phyloP scores from a whole-genome alignment of 495 filamentous ascomycete genomes.

The Aeminium ludgeri region DNA sequence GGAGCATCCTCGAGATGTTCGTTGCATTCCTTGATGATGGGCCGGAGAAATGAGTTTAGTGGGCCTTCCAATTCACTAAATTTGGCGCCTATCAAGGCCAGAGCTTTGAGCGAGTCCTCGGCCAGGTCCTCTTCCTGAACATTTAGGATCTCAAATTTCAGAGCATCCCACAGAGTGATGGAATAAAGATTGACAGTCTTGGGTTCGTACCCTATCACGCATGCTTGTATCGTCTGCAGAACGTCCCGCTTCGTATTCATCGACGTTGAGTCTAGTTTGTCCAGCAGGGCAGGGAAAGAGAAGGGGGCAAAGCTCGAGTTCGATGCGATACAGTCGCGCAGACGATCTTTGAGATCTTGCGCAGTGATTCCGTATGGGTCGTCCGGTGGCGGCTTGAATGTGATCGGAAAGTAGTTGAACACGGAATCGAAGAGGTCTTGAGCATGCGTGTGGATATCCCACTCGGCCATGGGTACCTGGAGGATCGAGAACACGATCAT shows the following conservation, averaged over 20 bases:
- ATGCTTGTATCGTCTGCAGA: constrained; percentile 46
- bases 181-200: constrained; percentile 51
- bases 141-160: constrained; percentile 65
- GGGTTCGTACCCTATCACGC: constrained; percentile 42
- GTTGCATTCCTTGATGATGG: constrained; percentile 53
- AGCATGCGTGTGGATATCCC: constrained; percentile 45
- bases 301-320: constrained; percentile 51
- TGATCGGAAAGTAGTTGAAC: constrained; percentile 68
- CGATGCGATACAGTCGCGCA: constrained; percentile 57
- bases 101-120: constrained; percentile 37
- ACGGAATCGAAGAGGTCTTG: constrained; percentile 54
- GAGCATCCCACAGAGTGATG: constrained; percentile 51
- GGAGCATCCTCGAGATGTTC: constrained; percentile 59
- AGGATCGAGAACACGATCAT: constrained; percentile 65
- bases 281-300: constrained; percentile 50
- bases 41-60: constrained; percentile 43
- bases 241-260: constrained; percentile 63
- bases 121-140: constrained; percentile 55
- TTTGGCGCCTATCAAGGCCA: constrained; percentile 39
- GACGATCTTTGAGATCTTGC: constrained; percentile 50
- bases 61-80: constrained; percentile 39
- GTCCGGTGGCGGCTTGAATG: constrained; percentile 56
- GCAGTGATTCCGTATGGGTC: constrained; percentile 62
- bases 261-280: constrained; percentile 63
- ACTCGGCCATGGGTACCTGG: constrained; percentile 56